Base-by-base conservation (phyloP, 148 eudicot species). In the Vaccinium myrtillus region DNA sequence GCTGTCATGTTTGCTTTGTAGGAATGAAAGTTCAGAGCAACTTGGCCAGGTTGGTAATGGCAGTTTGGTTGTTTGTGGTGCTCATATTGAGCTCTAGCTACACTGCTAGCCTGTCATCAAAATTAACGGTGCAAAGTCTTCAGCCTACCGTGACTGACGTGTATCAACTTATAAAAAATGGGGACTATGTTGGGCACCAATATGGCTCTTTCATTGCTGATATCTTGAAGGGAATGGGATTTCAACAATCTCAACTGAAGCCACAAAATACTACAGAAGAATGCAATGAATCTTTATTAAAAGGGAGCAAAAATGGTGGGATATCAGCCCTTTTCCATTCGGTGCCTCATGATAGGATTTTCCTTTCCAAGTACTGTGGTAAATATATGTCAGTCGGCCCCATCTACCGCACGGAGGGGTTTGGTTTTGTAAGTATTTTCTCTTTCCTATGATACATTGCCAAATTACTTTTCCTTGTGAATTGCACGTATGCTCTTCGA, bases 21-120 rank as follows among this genome's bases (percentile, higher is more conserved):
- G 86, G 82, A 80, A 82, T 78, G 71, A 84, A 36, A 53, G 51
- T 79, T 55, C 49, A 69, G 27, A 84, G 81, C 82, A 84, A 84
- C 86, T 69, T 84, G n/a, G 81, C 78, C 10, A 78, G 49, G 76
- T 70, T 84, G 58, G 58, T 54, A 54, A 4, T 54, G 15, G 58
- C 58, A 54, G 58, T 54, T 1, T 54, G 58, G 58, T 32, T 84
- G 61, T 84, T 84, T 69, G 82, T 78, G 81, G 86, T 84, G 13
- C 75, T 84, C 39, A 70, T 87, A 12, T 58, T 87, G 30, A 82
- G 16, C 80, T 78, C 84, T 5, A 87, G 81, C 21, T 87, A 87
- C 53, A 87, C 88, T 6, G 88, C 88, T 2, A 83, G 88, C 81
- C 39, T 87, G 8, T 67, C 85, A 25, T 69, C 88, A 53, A 86